Conservation (phyloP, 2,329 filamentous ascomycete genomes). For the Curvularia spicifera region DNA sequence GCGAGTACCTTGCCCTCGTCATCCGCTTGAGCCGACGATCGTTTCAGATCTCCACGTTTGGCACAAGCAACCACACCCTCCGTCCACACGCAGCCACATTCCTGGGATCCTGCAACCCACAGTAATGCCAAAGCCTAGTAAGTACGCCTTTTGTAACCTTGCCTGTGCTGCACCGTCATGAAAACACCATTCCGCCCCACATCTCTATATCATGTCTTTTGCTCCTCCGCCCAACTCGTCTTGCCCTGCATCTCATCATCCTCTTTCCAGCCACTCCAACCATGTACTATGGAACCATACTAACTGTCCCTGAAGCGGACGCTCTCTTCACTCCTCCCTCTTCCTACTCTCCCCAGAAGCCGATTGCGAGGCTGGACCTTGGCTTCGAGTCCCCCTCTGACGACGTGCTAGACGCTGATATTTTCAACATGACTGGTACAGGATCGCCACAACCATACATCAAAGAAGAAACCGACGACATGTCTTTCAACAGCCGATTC, state of each 20-base stretch:
- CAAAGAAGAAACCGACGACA: conserved; percentile 71
- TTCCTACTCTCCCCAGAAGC: conserved; percentile 51
- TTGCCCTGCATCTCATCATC: conserved; percentile 18
- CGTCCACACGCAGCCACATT: conserved; percentile 46
- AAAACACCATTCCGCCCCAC: conserved; percentile 30
- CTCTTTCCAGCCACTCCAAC: conserved; percentile 28
- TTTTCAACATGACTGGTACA: conserved; percentile 62
- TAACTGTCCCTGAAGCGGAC: conserved; percentile 52
- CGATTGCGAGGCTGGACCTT: conserved; percentile 47
- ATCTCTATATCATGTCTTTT: conserved; percentile 35
- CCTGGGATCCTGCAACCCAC: conserved; percentile 46
- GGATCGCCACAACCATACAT: conserved; percentile 66
- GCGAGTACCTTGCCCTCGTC: conserved; percentile 43
- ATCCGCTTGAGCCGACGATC: conserved; percentile 44
- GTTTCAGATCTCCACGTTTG: conserved; percentile 49
- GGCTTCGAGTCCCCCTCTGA: conserved; percentile 49
- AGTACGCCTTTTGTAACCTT: conserved; percentile 46
- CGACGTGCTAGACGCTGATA: conserved; percentile 52
- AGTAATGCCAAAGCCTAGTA: conserved; percentile 51
- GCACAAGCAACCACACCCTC: conserved; percentile 40
- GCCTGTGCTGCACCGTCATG: conserved; percentile 42
- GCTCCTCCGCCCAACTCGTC: conserved; percentile 8
- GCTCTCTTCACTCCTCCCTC: conserved; percentile 51
- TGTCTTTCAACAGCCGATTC: conserved; percentile 60
- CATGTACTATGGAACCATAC: conserved; percentile 48